These are phyloP conservation scores for Phytophthora vignae DNA, from an alignment of 352 stramenopile species.

Conservation along the genomic window DNA sequence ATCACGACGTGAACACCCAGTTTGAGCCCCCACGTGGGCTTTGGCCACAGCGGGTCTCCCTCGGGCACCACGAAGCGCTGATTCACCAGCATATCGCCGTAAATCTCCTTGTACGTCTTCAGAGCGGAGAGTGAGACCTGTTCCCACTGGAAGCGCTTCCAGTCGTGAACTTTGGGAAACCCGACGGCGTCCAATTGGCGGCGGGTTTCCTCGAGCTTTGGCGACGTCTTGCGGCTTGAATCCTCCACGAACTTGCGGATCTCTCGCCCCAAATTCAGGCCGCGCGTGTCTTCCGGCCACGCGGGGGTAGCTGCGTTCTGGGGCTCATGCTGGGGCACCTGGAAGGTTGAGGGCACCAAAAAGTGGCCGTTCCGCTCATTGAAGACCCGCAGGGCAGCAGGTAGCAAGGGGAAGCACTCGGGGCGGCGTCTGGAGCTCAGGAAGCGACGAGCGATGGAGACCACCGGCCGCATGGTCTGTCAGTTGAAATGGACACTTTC, in stretches of 20 bases:
- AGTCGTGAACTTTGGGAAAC: constrained; percentile 45
- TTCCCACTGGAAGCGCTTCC: constrained; percentile 56
- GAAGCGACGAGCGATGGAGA: constrained; percentile 17
- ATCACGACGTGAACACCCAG: constrained; percentile 50
- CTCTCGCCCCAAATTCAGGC: constrained; percentile 47
- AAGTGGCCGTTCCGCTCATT: constrained; percentile 51
- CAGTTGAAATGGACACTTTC: not conserved
- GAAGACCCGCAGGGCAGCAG: constrained; percentile 45
- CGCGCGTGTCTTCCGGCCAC: constrained; percentile 51
- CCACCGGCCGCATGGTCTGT: constrained; percentile 7
- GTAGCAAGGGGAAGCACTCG: constrained; percentile 25
- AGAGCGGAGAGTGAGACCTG: constrained; percentile 40
- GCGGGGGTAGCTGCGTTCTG: not conserved
- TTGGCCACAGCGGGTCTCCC: constrained; percentile 40
- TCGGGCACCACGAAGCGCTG: constrained; percentile 48
- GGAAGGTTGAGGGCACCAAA: constrained; percentile 50
- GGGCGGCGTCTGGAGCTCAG: constrained; percentile 26
- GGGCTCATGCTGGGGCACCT: constrained; percentile 30
- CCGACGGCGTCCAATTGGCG: constrained; percentile 40
- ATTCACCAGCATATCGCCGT: constrained; percentile 46
- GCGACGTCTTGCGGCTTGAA: constrained; percentile 7
- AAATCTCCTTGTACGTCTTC: constrained; percentile 37
- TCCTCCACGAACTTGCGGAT: constrained; percentile 41
- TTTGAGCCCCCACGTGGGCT: constrained; percentile 43
- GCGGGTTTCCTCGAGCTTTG: constrained; percentile 11